phyloP scores from a whole-genome alignment of 2,329 filamentous ascomycete genomes.

The Didymellaceae sp. region DNA sequence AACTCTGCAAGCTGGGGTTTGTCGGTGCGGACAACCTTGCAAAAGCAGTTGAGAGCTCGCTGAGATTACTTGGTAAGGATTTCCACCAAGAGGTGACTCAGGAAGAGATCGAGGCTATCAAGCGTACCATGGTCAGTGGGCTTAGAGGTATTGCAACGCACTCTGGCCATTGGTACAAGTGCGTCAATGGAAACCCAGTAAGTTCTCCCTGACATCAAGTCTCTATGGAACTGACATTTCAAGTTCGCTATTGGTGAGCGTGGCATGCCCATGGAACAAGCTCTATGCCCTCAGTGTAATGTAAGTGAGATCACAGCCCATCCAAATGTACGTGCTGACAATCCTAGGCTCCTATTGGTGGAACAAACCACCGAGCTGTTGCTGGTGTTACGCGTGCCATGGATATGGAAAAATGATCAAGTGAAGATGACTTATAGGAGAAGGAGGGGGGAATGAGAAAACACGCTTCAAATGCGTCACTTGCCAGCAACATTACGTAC shows the following conservation, averaged over 20 bases:
- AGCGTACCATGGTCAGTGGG: conserved; percentile 57
- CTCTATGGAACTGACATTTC: not conserved
- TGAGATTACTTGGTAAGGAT: conserved; percentile 36
- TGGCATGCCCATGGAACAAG: conserved; percentile 68
- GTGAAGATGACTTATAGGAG: not conserved
- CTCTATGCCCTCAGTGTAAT: conserved; percentile 60
- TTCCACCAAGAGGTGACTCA: conserved; percentile 52
- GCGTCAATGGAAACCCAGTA: conserved; percentile 62
- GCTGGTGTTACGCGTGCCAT: conserved; percentile 59
- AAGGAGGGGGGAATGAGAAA: too few relatives aligned
- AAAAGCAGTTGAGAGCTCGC: too few relatives aligned
- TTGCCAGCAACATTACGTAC: not conserved
- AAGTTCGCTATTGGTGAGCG: conserved; percentile 69
- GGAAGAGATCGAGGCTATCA: conserved; percentile 54
- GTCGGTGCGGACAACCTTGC: too few relatives aligned
- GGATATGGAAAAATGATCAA: conserved; percentile 56
- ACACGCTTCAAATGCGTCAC: not conserved
- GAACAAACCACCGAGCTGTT: conserved; percentile 57
- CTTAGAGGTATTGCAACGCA: conserved; percentile 49
- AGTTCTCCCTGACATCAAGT: not conserved
- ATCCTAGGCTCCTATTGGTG: conserved; percentile 56
- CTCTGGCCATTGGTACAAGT: conserved; percentile 68
- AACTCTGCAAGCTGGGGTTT: too few relatives aligned
- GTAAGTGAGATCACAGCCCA: not conserved
- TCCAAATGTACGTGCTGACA: conserved; percentile 60